These are phyloP conservation scores for Moelleriella libera DNA, from an alignment of 2,329 filamentous ascomycete genomes.

Conservation along the genomic window DNA sequence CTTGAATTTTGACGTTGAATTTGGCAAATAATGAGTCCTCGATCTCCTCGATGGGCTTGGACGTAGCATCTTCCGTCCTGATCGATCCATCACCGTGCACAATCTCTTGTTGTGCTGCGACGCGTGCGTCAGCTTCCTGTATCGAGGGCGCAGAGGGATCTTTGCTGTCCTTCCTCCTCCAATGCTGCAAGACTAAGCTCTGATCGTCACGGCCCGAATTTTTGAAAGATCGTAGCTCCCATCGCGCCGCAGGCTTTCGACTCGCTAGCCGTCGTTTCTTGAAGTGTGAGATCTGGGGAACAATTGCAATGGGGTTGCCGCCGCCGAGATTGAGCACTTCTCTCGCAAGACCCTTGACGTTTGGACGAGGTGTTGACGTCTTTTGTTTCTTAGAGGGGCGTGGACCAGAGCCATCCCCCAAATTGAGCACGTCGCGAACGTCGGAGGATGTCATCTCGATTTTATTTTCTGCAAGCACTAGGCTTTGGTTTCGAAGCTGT, in stretches of 20 bases:
- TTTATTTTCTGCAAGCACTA: not conserved
- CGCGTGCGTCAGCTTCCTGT: too few relatives aligned
- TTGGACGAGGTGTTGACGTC: slow-evolving; percentile 42
- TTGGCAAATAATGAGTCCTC: slow-evolving; percentile 64
- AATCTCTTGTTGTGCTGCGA: not conserved
- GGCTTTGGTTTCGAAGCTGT: too few relatives aligned
- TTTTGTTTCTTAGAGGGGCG: slow-evolving; percentile 62
- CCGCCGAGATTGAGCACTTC: slow-evolving; percentile 53
- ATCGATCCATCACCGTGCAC: too few relatives aligned
- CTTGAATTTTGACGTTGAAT: slow-evolving; percentile 69
- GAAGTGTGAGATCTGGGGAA: slow-evolving; percentile 43
- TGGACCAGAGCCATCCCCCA: slow-evolving; percentile 43
- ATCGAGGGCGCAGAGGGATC: slow-evolving; percentile 13
- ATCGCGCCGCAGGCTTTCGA: slow-evolving; percentile 42
- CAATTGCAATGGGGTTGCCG: slow-evolving; percentile 53
- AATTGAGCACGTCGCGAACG: slow-evolving; percentile 77
- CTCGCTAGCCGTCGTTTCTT: slow-evolving; percentile 43
- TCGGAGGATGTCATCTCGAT: slow-evolving; percentile 57
- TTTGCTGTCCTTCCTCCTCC: slow-evolving; percentile 48
- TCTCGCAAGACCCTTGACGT: slow-evolving; percentile 48
- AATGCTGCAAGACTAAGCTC: slow-evolving; percentile 59
- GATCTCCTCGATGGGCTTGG: slow-evolving; percentile 8
- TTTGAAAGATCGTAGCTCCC: slow-evolving; percentile 57
- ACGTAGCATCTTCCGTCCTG: slow-evolving; percentile 10
- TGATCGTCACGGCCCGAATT: slow-evolving; percentile 65